Base-by-base conservation (phyloP, 2,329 filamentous ascomycete species). In the Elsinoe batatas region DNA sequence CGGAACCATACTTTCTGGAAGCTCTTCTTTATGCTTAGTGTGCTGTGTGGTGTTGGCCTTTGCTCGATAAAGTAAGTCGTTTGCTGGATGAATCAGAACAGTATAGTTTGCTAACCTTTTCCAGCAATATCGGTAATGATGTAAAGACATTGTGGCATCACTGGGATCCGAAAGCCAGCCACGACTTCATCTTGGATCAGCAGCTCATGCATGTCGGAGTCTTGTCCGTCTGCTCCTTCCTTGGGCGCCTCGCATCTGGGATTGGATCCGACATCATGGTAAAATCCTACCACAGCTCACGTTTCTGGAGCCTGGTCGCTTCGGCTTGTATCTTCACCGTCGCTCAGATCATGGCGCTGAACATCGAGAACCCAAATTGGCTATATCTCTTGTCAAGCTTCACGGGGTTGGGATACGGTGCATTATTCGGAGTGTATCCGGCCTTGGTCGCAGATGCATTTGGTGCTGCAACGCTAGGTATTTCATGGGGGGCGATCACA, bases 401-500 rank as follows among this genome's bases (percentile, higher is more conserved):
- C 18, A 95, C 87, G 0, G 93, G 93, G 0, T 75, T 97, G 1
- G 91, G 84, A 1, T 98, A 98, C 68, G 93, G 93, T 2, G 88
- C 95, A 61, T 77, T 97, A 0, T 97, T 97, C 62, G 93, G 93
- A 33, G 91, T 95, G 17, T 95, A 88, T 69, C 93, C 93, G 0
- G 91, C 90, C 11, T 82, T 97, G 15, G 74, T 78, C 3, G 89
- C 91, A 5, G 91, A 97, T 67, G 85, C 86, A 0, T 98, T 98
- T 68, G 93, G 93, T 6, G 86, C 96, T 22, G 80, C 85, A 58
- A 91, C 91, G 1, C 76, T 98, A 46, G 90, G 86, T 56, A 88
- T 95, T 67, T 98, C 97, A 66, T 98, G 93, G 91, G 93, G 93
- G 12, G 85, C 87, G 63, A 94, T 98, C 83, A 96, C 89, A 0